Evolutionary conservation across 2,329 filamentous ascomycete genomes (phyloP), one percentile per base, ranked within the genome.

Genomic region (Hortaea werneckii): DNA sequence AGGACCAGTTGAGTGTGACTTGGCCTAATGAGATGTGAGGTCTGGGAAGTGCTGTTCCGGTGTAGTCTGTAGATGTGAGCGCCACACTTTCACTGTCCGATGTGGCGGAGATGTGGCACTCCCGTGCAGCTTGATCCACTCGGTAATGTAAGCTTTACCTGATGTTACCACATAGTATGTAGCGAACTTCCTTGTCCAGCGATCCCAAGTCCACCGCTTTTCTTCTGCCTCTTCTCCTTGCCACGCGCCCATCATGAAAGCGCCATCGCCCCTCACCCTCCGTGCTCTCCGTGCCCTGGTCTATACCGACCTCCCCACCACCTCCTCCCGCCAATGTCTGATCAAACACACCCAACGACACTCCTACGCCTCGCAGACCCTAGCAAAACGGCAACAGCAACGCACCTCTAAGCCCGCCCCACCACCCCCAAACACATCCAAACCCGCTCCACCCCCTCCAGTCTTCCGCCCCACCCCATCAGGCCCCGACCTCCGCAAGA

Each of bases 241-340:
- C 9, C n/a, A 9, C 9, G 32, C 32, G n/a, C n/a, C 27, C 13
- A 47, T 35, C 42, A 67, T 61, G 54, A 58, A 58, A 46, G 56
- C 58, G 6, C 61, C 61, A 5, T 62, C 61, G 28, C 42, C 53
- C 8, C 49, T 52, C 3, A 52, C 56, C 40, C 51, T 64, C 5
- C 56, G 54, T 37, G 54, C 54, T 5, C 45, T 64, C 34, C 59
- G 58, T 7, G 52, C 51, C 5, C 47, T 64, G 7, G 54, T 51
- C 2, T 50, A 6, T 5, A 13, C 48, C 29, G 6, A 29, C 48
- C 44, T 29, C 45, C 40, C 34, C 13, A 28, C 20, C 20, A 20
- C 20, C 20, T 20, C 20, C 20, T 20, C 20, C 20, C 20, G 20
- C 20, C 20, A 20, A 20, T 20, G 20, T 20, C 20, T 20, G 20